Conservation (phyloP, 805 yeast species). For the Metschnikowia dekortorum region DNA sequence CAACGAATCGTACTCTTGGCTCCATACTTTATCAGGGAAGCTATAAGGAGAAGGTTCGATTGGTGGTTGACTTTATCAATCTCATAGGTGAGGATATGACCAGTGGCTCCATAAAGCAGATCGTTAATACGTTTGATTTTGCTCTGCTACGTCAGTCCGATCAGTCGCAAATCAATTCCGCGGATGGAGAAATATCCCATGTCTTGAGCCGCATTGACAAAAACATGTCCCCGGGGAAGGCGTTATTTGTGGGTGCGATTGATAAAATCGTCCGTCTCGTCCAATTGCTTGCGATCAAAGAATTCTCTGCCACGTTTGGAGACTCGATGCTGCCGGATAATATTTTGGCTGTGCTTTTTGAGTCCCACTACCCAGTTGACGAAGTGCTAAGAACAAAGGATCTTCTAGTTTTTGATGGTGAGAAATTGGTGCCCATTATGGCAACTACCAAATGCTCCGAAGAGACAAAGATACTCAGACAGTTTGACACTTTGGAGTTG, state of each 20-base stretch:
- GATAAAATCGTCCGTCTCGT: constrained; percentile 12
- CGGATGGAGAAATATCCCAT: constrained; percentile 6
- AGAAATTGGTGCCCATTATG: neutral
- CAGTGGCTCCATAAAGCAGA: constrained; percentile 9
- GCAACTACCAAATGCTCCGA: constrained; percentile 1
- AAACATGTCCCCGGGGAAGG: constrained; percentile 13
- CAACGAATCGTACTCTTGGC: constrained; percentile 6
- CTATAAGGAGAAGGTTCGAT: constrained; percentile 15
- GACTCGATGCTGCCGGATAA: neutral
- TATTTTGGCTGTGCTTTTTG: constrained; percentile 2
- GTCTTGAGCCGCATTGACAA: constrained; percentile 9
- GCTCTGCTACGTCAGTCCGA: constrained; percentile 2
- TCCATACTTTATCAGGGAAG: constrained; percentile 14
- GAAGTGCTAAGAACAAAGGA: constrained; percentile 11
- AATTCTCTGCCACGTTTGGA: neutral
- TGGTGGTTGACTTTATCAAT: constrained; percentile 13
- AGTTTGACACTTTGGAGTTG: constrained; percentile 7
- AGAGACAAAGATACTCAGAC: constrained; percentile 1
- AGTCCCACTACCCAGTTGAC: constrained; percentile 7
- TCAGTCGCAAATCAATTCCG: constrained; percentile 1
- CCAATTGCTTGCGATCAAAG: constrained; percentile 11
- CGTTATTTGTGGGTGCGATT: constrained; percentile 11
- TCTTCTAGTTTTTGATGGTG: constrained; percentile 1
- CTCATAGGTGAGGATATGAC: constrained; percentile 1
- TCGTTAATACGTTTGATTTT: constrained; percentile 8